Evolutionary conservation across 371 early-diverging fungal genomes (phyloP).

Genomic region (Circinella minor): DNA sequence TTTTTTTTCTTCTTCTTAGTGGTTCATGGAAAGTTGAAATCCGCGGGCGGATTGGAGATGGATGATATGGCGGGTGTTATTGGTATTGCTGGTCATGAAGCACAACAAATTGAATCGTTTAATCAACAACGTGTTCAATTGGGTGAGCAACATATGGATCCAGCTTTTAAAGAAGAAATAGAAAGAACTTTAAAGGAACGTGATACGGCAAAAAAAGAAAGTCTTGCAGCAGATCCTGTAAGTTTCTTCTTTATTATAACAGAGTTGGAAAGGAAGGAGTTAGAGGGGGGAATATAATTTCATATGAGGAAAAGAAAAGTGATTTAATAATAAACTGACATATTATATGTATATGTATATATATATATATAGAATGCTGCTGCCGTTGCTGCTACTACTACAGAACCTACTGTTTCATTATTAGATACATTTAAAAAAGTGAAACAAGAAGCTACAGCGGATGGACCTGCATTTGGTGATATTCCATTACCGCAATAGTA

Average conservation of each 20-base stretch:
- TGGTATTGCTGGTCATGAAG: slow-evolving; percentile 81
- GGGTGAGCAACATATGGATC: slow-evolving; percentile 41
- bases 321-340: no score
- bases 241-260: not conserved
- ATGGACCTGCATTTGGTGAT: slow-evolving; percentile 49
- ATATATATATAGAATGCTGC: not conserved
- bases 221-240: slow-evolving; percentile 2
- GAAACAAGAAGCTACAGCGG: slow-evolving; percentile 38
- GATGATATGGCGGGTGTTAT: slow-evolving; percentile 58
- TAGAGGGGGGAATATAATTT: no score
- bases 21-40: slow-evolving; percentile 31
- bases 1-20: slow-evolving; percentile 15
- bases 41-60: slow-evolving; percentile 38
- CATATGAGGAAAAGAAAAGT: no score
- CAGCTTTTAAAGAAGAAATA: slow-evolving; percentile 43
- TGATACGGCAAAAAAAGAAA: slow-evolving; percentile 29
- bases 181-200: slow-evolving; percentile 43
- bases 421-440: slow-evolving; percentile 52
- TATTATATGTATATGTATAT: not conserved
- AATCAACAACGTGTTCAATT: slow-evolving; percentile 66
- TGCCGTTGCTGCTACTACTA: slow-evolving; percentile 4
- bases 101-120: slow-evolving; percentile 79
- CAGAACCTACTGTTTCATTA: slow-evolving; percentile 27
- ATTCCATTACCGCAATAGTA: slow-evolving; percentile 79
- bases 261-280: not conserved